Base-by-base conservation (phyloP, 371 early-diverging fungal genomes). In the Apophysomyces ossiformis region DNA sequence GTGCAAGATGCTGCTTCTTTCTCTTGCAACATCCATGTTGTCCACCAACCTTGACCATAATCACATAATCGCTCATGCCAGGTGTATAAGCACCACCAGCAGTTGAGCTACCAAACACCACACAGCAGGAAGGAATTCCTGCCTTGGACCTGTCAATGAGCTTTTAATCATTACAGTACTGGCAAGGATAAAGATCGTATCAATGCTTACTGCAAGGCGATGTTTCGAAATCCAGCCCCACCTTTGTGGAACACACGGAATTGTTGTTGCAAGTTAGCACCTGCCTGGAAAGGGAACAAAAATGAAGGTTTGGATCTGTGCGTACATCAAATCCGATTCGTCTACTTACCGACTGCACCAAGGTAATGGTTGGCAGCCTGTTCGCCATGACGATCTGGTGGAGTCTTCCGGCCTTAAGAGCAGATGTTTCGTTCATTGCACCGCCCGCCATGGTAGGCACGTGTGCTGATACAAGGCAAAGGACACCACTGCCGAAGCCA, bases 51-150 rank as follows among this genome's bases (percentile, higher is more conserved):
- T 91, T 89, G 63, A 90, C 89, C 87, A 92, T 86, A 58, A 92
- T 87, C 7, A 85, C 81, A 74, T 90, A 91, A 68, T 92, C 92
- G 59, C 87, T 87, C 90, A 92, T 88, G 54, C 88, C 90, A 37
- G 90, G 90, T 43, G 84, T 80, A 64, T 92, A 92, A 7, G 92
- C 92, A 41, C 92, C 92, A 37, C 92, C 92, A 5, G 92, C 92
- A 4, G 92, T 92, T n/a, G 90, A 86, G 45, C 85, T 90, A 41
- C 92, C 92, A 75, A 92, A 90, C 7, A 90, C 91, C 12, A 92
- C 84, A 56, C 85, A 84, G 57, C 83, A 88, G 0, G 90, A 86
- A 5, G 92, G 92, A 12, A 92, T 75, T 45, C 85, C 87, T 7
- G 81, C 78, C 65, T 91, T 92, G 56, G 90, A 89, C 71, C 92